Base-by-base conservation (phyloP, 202 grass and related monocot genomes). In the Schoenoplectus triqueter region DNA sequence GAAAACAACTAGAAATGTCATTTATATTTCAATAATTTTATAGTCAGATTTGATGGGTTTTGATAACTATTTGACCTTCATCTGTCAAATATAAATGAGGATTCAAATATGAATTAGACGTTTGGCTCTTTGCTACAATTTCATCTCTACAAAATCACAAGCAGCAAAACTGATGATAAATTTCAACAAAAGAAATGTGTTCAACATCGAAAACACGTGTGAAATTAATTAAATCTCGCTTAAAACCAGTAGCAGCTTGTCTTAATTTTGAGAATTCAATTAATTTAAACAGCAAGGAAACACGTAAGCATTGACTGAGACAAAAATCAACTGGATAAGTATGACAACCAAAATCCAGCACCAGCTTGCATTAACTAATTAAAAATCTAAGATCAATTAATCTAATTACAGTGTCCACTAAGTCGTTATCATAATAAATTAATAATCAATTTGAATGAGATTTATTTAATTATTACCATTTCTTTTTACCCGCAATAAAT, bases 321-420 rank as follows among this genome's bases (percentile, higher is more conserved):
- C 52, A 6, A 3, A 59, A 59, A n/a, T 59, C 15, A 7, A 15
- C 3, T 15, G 40, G 73, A 56, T 61, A 44, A 39, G 31, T 7
- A 79, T 79, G 75, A 45, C 75, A 79, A 42, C 75, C 14, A 2
- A 79, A 79, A 79, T 61, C 75, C 75, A 61, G 10, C 21, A 2
- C 2, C 55, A 79, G 14, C 39, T 4, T 31, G 20, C 20, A 54
- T 3, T 59, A 61, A 78, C 14, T 78, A 18, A 78, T 61, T 22
- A 78, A 18, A 14, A 78, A 62, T 45, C 22, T 44, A 41, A 59
- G 17, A 20, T 17, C 31, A 18, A 44, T 45, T 18, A 78, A 11
- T 15, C 10, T 10, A 75, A 75, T 75, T 75, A 75, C 13, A 10
- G 5, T 60, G 52, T 44, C 31, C 74, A 78, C 54, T 79, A 78